Evolutionary conservation across 2,329 filamentous ascomycete genomes (phyloP).

Genomic region (Stachybotrys chartarum): DNA sequence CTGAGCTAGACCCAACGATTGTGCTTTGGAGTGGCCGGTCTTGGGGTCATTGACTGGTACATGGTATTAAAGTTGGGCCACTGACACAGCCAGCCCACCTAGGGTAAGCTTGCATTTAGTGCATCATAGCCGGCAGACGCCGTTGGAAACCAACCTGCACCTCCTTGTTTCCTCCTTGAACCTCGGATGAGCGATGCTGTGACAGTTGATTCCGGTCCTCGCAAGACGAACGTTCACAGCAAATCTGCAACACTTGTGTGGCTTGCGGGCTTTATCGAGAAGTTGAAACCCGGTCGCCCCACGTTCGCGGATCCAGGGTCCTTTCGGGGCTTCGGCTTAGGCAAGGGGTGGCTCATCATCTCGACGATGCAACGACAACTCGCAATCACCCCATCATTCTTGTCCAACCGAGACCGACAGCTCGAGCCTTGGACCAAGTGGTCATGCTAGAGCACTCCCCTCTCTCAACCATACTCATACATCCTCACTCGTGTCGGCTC

Average conservation of each 20-base stretch:
- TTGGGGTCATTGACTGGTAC: no score
- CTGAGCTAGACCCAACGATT: no score
- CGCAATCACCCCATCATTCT: neutral
- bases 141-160: no score
- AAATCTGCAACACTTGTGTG: neutral
- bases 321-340: neutral
- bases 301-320: neutral
- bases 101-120: no score
- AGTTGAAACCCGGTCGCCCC: neutral
- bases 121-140: no score
- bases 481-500: neutral
- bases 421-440: neutral
- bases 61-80: no score
- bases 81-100: no score
- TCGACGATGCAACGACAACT: neutral
- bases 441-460: neutral
- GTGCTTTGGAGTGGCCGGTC: no score
- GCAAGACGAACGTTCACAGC: no score
- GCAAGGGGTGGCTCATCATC: neutral
- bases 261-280: neutral
- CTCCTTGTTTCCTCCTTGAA: no score
- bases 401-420: neutral
- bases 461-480: neutral
- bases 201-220: no score
- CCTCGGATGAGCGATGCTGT: no score